These are phyloP conservation scores for Fusarium floridanum DNA, from an alignment of 2,329 filamentous ascomycete species.

Conservation along the genomic window DNA sequence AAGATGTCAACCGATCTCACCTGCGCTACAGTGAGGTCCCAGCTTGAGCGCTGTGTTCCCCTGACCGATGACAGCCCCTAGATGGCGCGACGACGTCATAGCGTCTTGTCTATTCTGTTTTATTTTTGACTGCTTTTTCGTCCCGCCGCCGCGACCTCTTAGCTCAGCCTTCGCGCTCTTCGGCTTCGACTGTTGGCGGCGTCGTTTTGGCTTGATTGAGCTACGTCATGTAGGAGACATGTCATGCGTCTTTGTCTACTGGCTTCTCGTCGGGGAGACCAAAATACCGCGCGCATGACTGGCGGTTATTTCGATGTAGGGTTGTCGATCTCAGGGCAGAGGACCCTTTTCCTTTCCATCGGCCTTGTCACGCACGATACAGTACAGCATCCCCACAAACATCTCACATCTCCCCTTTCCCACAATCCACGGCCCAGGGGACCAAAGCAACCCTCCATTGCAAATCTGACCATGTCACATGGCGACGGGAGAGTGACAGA, in stretches of 20 bases:
- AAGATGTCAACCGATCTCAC: background rate
- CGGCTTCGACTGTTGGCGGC: background rate
- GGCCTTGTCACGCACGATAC: background rate
- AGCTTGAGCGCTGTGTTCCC: background rate
- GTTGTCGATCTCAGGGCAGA: background rate
- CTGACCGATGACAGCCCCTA: background rate
- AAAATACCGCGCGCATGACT: background rate
- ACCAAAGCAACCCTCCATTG: slow-evolving; percentile 5
- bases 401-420: slow-evolving; percentile 6
- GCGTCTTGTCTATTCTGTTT: background rate
- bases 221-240: background rate
- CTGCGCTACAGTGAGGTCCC: background rate
- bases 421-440: background rate
- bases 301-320: background rate
- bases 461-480: background rate
- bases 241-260: slow-evolving; percentile 1
- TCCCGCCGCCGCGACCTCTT: background rate
- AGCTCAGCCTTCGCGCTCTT: background rate
- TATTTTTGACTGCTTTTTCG: background rate
- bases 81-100: slow-evolving; percentile 5
- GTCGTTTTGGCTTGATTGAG: background rate
- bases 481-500: background rate
- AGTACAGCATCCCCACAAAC: background rate
- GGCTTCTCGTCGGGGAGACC: background rate
- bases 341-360: background rate